Base-by-base conservation (phyloP, 1,284 basidiomycete species). In the Schizophyllum amplum region DNA sequence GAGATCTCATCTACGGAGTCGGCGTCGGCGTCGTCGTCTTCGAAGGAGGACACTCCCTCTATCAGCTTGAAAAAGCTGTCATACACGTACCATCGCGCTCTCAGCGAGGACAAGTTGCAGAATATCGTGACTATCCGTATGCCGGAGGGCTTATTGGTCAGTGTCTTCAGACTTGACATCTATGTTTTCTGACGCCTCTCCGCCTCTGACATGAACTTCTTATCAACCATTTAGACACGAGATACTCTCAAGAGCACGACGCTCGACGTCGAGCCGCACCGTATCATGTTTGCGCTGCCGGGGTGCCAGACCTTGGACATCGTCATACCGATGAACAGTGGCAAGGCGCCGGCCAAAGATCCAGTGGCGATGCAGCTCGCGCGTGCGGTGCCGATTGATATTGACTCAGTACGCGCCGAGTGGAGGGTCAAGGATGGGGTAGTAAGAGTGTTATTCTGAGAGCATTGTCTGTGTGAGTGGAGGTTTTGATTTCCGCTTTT, bases 251-350 rank as follows among this genome's bases (percentile, higher is more conserved):
- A 72, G 21, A 60, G 67, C 2, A 73, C 83, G 1, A 76, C 76
- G 0, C 78, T 89, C 11, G 85, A 87, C 60, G 60, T 89, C 21
- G 84, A 86, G 61, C 71, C 79, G 0, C 74, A 79, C 21, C 75
- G 83, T 11, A 58, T 89, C 27, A 67, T 81, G 20, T 65, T 89
- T 11, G 61, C 69, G 47, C 63, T 84, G 20, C 82, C 84, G 1
- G 62, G 64, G 17, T 64, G 72, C 23, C 78, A 76, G 53, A 65
- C 69, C 13, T 71, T 88, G 21, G 81, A 86, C 62, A 70, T 88
- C 59, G 71, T 86, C 64, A 71, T 87, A 21, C 67, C 68, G 20
- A 64, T 76, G 3, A 70, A 77, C 0, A 83, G 86, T 62, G 74
- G 77, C 0, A 75, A 81, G 57, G 75, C 84, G 51, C 67, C 65